Base-by-base conservation (phyloP, 2,329 filamentous ascomycete genomes). In the Xylariaceae sp. region DNA sequence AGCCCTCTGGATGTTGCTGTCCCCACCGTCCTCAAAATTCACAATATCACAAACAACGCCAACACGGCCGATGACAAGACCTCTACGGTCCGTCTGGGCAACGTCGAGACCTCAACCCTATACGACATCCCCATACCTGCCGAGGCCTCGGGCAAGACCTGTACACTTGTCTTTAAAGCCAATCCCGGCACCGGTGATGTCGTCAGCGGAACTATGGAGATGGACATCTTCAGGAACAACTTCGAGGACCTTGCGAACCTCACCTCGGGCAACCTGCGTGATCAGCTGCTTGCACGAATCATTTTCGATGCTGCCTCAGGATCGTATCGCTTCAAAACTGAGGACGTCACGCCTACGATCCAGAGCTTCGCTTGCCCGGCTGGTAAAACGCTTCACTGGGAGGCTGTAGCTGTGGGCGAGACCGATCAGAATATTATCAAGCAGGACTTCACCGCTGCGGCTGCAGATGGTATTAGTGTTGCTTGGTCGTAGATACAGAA, bases 141-240 rank as follows among this genome's bases (percentile, higher is more conserved):
- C 4, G 19, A 34, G 1, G 43, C 49, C 3, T 43, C 45, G 1
- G 55, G 56, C 15, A 48, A 46, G 33, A 59, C 54, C 26, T 59
- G 56, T 44, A 29, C 42, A 4, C 45, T 59, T 13, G 47, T 56
- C 8, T 49, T 59, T 51, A 44, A 22, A 24, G 47, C 56, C 2
- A n/a, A n/a, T n/a, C 36, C 34, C 4, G 16, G 16, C 31, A 7
- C 34, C 42, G 22, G 11, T 6, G 40, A 55, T 45, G 32, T 9
- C 15, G 19, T 57, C 26, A 4, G 28, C 6, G 56, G 55, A 41
- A 32, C 35, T 2, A 15, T 22, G 12, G 36, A 43, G 2, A 33
- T 59, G n/a, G 55, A 58, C 44, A 47, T 59, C 40, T 59, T 57
- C 53, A 44, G 42, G 35, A 54, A 49, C 50, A 32, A 19, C 15